These are phyloP conservation scores for Chara braunii DNA, from an alignment of 139 green algal genomes.

Conservation along the genomic window DNA sequence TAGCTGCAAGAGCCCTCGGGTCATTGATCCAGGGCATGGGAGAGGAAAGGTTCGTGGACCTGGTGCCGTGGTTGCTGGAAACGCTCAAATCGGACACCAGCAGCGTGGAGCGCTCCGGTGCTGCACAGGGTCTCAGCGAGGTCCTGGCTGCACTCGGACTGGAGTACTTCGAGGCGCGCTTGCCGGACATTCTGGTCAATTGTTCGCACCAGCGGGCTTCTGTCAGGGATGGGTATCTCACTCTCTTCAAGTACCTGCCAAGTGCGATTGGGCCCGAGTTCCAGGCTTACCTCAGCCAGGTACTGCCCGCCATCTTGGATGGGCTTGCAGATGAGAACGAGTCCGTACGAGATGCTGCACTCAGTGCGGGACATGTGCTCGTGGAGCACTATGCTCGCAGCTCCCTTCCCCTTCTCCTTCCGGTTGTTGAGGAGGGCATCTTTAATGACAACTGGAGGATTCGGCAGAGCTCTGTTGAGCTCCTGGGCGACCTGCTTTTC, in stretches of 20 bases:
- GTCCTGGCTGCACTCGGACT: slow-evolving; percentile 30
- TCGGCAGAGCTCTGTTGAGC: slow-evolving; percentile 80
- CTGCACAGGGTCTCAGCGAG: slow-evolving; percentile 31
- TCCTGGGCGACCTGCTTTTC: slow-evolving; percentile 94
- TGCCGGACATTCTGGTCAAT: slow-evolving; percentile 72
- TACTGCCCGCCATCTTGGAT: slow-evolving; percentile 75
- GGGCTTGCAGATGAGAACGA: slow-evolving; percentile 89
- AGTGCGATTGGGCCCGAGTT: slow-evolving; percentile 43
- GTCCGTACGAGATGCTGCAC: slow-evolving; percentile 78
- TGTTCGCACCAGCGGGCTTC: slow-evolving; percentile 42
- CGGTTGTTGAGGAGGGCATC: slow-evolving; percentile 81
- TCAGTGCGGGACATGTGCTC: slow-evolving; percentile 62
- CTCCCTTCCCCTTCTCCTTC: slow-evolving; percentile 77
- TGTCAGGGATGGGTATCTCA: slow-evolving; percentile 81
- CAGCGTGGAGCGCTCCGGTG: slow-evolving; percentile 55
- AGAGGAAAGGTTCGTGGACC: slow-evolving; percentile 43
- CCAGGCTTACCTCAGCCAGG: slow-evolving; percentile 58
- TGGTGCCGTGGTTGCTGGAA: slow-evolving; percentile 43
- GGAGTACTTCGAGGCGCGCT: slow-evolving; percentile 46
- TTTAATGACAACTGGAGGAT: slow-evolving; percentile 88
- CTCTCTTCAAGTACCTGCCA: slow-evolving; percentile 71
- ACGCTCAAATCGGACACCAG: slow-evolving; percentile 53
- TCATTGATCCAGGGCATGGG: slow-evolving; percentile 75
- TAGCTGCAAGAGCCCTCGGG: slow-evolving; percentile 73
- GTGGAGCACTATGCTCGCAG: slow-evolving; percentile 71